Base-by-base conservation (phyloP, 1,284 basidiomycete species). In the Ceratobasidium sp. region DNA sequence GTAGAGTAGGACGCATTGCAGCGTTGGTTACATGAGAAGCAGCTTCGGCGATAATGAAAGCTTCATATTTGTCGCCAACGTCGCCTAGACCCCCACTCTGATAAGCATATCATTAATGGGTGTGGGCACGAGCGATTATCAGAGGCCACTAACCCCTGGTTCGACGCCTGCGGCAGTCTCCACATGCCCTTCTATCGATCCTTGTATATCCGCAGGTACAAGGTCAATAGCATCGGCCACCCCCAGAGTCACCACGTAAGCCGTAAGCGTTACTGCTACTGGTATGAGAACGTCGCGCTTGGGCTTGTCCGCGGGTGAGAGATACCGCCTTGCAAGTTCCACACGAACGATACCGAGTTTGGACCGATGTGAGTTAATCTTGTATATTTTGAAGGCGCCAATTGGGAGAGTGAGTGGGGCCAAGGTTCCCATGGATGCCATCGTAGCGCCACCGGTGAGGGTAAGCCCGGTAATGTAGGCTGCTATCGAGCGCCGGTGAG, bases 371-470 rank as follows among this genome's bases (percentile, higher is more conserved):
- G 67, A 70, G 16, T 43, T 46, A 52, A 70, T 70, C 28, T 70
- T 70, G 67, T 70, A 70, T 7, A 32, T n/a, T 21, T 70, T 70
- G 35, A 59, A 70, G 5, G 35, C 32, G 32, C 35, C 23, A 16
- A 59, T 59, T 28, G 67, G 67, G 13, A 38, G n/a, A 4, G 55
- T 58, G 21, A 66, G 30, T 23, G 52, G 47, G n/a, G 41, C 32
- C n/a, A 28, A 18, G 6, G 63, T 47, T 18, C 55, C 55, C 55
- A 41, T 41, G 18, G 55, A n/a, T 5, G 32, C 35, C 11, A 47
- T 38, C n/a, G 67, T 70, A 16, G 41, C 50, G 28, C 50, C 67
- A 43, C n/a, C 55, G 35, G 67, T 59, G 50, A 70, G 67, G n/a
- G 54, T 41, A 21, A 70, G 35, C 38, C 41, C 44, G 41, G 55